These are phyloP conservation scores for Furcasterigmium furcatum DNA, from an alignment of 2,329 filamentous ascomycete species.

Conservation along the genomic window DNA sequence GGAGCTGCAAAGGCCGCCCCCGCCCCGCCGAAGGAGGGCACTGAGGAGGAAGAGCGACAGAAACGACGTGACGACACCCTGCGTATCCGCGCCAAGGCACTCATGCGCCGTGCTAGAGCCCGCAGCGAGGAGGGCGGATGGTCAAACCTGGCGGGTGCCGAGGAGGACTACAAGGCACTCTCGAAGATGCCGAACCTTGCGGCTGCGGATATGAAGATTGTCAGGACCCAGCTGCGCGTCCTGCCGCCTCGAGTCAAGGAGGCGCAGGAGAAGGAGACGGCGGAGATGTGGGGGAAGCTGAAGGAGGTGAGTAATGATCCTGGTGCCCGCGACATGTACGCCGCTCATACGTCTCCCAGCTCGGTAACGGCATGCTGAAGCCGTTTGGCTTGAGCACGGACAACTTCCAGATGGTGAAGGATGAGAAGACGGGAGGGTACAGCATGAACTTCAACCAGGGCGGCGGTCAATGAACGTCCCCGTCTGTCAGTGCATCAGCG, in stretches of 20 bases:
- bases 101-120: conserved; percentile 75
- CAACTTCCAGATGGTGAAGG: conserved; percentile 92
- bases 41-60: conserved; percentile 20
- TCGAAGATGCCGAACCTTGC: conserved; percentile 58
- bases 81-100: conserved; percentile 77
- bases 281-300: conserved; percentile 96
- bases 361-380: conserved; percentile 88
- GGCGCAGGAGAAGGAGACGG: conserved; percentile 84
- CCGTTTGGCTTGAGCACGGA: conserved; percentile 93
- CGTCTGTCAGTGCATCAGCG: too few species aligned
- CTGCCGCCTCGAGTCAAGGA: conserved; percentile 69
- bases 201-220: conserved; percentile 62
- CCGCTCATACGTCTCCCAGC: conserved; percentile 29
- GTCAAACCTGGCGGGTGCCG: conserved; percentile 73
- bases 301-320: conserved; percentile 59
- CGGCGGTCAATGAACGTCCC: background rate
- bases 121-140: conserved; percentile 71
- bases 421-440: conserved; percentile 86
- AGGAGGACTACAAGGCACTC: conserved; percentile 75
- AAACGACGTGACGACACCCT: conserved; percentile 60
- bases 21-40: conserved; percentile 18
- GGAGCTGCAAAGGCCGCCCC: conserved; percentile 51
- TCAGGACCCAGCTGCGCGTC: conserved; percentile 60
- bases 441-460: conserved; percentile 79
- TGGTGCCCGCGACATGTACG: too few species aligned